phyloP scores from a whole-genome alignment of 306 rosid species.

The Pachyrhizus erosus region DNA sequence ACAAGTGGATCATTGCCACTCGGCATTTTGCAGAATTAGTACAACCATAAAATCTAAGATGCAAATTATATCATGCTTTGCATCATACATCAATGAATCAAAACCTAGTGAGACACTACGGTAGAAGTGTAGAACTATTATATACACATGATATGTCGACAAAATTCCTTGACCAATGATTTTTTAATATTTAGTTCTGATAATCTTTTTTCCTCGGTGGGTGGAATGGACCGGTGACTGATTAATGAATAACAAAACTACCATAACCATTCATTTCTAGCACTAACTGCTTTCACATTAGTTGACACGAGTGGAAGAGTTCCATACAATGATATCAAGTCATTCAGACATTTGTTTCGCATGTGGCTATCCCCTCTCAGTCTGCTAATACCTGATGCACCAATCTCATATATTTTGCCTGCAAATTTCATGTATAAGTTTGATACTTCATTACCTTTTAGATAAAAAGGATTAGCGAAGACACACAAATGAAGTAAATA shows the following conservation, averaged over 20 bases:
- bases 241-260: slow-evolving; percentile 36
- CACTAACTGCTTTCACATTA: slow-evolving; percentile 54
- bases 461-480: background rate
- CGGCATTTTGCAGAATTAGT: background rate
- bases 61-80: slow-evolving; percentile 4
- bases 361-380: slow-evolving; percentile 48
- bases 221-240: background rate
- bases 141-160: slow-evolving; percentile 4
- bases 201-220: background rate
- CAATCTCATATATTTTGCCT: slow-evolving; percentile 63
- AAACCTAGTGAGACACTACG: background rate
- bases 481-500: slow-evolving; percentile 19
- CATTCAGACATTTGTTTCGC: slow-evolving; percentile 59
- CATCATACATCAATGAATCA: slow-evolving; percentile 4
- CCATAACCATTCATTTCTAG: slow-evolving; percentile 65
- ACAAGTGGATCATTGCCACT: background rate
- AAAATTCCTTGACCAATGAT: background rate
- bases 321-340: slow-evolving; percentile 54
- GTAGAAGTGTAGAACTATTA: background rate
- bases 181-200: background rate
- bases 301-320: slow-evolving; percentile 54
- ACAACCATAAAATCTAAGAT: background rate
- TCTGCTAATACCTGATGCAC: slow-evolving; percentile 54
- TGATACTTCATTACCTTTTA: slow-evolving; percentile 13
- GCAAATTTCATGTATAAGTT: slow-evolving; percentile 39